phyloP scores from a whole-genome alignment of 306 rosid genomes.

The Leucaena leucocephala region DNA sequence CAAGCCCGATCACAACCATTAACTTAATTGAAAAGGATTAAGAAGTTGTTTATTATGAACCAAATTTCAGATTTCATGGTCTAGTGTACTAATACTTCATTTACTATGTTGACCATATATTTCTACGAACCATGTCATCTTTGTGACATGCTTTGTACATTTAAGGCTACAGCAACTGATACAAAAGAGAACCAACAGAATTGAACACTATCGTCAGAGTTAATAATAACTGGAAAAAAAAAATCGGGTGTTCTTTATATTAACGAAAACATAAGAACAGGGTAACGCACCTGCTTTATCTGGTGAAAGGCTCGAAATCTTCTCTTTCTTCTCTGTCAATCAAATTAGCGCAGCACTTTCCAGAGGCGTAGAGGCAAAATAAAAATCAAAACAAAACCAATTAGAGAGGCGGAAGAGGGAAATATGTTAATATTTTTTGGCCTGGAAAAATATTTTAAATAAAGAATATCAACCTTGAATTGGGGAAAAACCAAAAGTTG shows the following conservation, averaged over 20 bases:
- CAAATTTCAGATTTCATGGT: neutral
- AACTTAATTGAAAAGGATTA: neutral
- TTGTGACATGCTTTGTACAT: neutral
- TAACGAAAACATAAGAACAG: neutral
- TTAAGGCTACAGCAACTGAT: neutral
- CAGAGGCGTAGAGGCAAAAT: neutral
- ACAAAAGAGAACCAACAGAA: neutral
- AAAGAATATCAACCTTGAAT: no score
- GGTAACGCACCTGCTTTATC: neutral
- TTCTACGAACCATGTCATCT: neutral
- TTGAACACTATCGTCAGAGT: neutral
- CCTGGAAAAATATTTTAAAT: no score
- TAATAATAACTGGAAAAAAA: no score
- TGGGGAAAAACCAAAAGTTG: no score
- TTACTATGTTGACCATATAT: neutral
- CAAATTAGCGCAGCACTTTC: neutral
- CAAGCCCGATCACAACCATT: neutral
- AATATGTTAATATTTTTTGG: no score
- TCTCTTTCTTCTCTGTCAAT: no score
- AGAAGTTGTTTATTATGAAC: neutral
- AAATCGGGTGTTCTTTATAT: no score
- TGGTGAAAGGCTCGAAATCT: neutral
- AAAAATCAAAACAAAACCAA: no score
- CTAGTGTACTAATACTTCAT: neutral
- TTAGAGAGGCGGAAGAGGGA: no score